phyloP scores from a whole-genome alignment of 2,329 filamentous ascomycete genomes.

The Penicillium rolfsii region DNA sequence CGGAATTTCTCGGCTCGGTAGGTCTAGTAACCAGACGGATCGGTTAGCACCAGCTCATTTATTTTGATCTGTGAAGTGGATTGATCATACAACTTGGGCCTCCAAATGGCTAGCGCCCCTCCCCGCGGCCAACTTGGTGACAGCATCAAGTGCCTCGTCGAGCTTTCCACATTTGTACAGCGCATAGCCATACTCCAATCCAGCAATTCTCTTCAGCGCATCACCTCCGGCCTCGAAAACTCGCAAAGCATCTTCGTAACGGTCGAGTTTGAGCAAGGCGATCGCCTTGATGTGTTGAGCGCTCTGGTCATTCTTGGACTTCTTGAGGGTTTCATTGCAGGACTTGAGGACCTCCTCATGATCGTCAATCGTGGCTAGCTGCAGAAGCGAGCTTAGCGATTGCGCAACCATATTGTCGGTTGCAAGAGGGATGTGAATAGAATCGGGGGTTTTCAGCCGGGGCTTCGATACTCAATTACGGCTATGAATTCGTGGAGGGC shows the following conservation, averaged over 20 bases:
- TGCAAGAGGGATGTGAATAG: constrained; percentile 7
- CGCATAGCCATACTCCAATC: constrained; percentile 65
- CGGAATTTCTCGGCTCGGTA: constrained; percentile 65
- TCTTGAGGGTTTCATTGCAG: constrained; percentile 60
- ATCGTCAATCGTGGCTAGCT: constrained; percentile 62
- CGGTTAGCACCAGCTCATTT: constrained; percentile 1
- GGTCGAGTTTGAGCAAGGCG: constrained; percentile 65
- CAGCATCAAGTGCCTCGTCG: constrained; percentile 58
- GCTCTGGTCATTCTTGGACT: constrained; percentile 59
- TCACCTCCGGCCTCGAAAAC: constrained; percentile 59
- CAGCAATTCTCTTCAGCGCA: constrained; percentile 56
- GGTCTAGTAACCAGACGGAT: constrained; percentile 26
- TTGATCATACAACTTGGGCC: constrained; percentile 59
- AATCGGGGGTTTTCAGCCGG: background rate
- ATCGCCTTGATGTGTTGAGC: constrained; percentile 63
- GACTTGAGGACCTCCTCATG: constrained; percentile 64
- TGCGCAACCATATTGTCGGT: constrained; percentile 46
- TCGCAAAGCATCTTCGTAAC: constrained; percentile 63
- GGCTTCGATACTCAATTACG: background rate
- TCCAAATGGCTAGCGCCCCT: constrained; percentile 63
- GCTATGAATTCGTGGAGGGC: constrained; percentile 4
- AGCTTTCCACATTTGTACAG: constrained; percentile 64
- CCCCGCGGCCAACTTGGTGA: constrained; percentile 44
- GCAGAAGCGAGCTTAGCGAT: constrained; percentile 59
- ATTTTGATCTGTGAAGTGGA: background rate